Evolutionary conservation across 805 yeast genomes (phyloP).

Genomic region (Saccharomycopsis sp.): DNA sequence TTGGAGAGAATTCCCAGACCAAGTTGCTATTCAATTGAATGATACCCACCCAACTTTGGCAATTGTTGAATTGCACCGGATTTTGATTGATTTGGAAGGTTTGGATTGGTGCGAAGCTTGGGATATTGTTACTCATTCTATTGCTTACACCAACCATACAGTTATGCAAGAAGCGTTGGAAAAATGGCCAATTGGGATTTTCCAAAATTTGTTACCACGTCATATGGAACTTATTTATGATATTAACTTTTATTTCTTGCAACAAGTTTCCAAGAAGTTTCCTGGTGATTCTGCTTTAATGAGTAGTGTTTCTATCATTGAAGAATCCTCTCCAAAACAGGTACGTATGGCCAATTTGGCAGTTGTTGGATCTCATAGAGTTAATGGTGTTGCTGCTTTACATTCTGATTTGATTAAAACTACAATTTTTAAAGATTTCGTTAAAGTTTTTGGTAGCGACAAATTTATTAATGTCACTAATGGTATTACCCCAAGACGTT

Average conservation of each 20-base stretch:
- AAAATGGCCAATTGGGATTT: constrained; percentile 86
- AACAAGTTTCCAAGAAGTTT: constrained; percentile 65
- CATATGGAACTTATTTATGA: constrained; percentile 87
- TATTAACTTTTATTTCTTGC: constrained; percentile 72
- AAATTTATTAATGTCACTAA: constrained; percentile 89
- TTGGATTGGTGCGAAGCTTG: constrained; percentile 81
- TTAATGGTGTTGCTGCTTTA: constrained; percentile 92
- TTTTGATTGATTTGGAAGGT: constrained; percentile 77
- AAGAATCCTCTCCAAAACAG: constrained; percentile 73
- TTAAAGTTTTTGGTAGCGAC: constrained; percentile 68
- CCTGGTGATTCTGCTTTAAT: constrained; percentile 67
- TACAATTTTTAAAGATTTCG: constrained; percentile 87
- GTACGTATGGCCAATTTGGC: constrained; percentile 92
- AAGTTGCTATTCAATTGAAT: constrained; percentile 85
- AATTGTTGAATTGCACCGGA: constrained; percentile 80
- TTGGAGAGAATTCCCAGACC: constrained; percentile 79
- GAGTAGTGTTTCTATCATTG: constrained; percentile 72
- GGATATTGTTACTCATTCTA: constrained; percentile 70
- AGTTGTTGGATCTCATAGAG: constrained; percentile 85
- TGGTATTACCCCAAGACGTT: constrained; percentile 94
- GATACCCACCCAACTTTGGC: constrained; percentile 95
- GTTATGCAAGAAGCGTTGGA: constrained; percentile 93
- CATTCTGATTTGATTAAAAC: constrained; percentile 88
- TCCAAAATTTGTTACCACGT: constrained; percentile 77
- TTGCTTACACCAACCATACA: constrained; percentile 92